Percentiles rank a stretch among this genome's conserved stretches.
Evolutionary conservation across 805 yeast genomes (phyloP).

Genomic region (Zygosaccharomyces pseudorouxii): DNA sequence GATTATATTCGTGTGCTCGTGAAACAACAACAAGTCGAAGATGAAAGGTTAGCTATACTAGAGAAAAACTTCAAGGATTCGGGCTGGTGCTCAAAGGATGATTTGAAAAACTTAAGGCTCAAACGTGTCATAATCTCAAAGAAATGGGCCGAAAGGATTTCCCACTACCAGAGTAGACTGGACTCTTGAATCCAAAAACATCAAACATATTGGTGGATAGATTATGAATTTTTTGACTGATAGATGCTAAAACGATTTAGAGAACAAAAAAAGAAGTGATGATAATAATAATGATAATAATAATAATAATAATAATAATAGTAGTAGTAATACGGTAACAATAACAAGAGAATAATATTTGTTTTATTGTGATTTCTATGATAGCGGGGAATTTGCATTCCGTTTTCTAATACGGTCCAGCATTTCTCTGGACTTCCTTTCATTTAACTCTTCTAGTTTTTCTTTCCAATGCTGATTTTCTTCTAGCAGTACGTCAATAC

Average conservation of each 20-base stretch:
- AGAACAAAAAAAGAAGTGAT: not conserved
- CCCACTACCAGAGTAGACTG: constrained; percentile 23
- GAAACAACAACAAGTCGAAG: constrained; percentile 29
- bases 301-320: not conserved
- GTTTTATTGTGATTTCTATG: not conserved
- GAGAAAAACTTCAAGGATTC: constrained; percentile 24
- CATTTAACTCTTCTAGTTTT: constrained; percentile 26
- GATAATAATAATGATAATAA: not conserved
- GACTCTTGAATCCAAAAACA: constrained; percentile 10
- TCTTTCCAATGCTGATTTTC: constrained; percentile 33
- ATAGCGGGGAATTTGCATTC: constrained; percentile 10
- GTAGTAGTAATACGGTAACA: not conserved
- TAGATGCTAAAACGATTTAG: not conserved
- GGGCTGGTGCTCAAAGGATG: constrained; percentile 32
- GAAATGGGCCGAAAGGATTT: constrained; percentile 33
- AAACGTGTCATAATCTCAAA: constrained; percentile 28
- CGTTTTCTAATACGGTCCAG: constrained; percentile 26
- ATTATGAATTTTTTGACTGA: not conserved
- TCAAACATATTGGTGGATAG: not conserved
- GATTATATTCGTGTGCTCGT: constrained; percentile 25
- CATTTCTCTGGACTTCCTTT: constrained; percentile 26
- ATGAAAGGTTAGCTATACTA: constrained; percentile 25
- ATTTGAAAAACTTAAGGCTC: constrained; percentile 22
- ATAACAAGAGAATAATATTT: not conserved
- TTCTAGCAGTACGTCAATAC: constrained; percentile 21